These are phyloP conservation scores for Daldinia caldariorum DNA, from an alignment of 495 filamentous ascomycete species.

Conservation along the genomic window DNA sequence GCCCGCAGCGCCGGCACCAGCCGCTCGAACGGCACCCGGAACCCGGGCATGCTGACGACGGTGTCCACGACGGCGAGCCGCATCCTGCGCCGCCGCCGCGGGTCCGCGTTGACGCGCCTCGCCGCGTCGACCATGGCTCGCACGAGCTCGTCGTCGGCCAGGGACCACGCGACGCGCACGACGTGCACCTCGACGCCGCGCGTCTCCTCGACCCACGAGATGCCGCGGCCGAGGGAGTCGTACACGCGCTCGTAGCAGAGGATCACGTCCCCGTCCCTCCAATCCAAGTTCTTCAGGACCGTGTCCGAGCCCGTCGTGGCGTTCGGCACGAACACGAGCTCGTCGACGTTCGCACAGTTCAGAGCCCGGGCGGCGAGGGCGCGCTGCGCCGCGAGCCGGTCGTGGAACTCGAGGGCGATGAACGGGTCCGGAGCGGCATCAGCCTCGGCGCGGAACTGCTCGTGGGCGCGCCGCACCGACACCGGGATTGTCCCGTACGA, in stretches of 20 bases:
- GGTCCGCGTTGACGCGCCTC: constrained; percentile 53
- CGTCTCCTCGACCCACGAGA: constrained; percentile 70
- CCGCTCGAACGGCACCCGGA: constrained; percentile 79
- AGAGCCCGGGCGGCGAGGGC: constrained; percentile 66
- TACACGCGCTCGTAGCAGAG: constrained; percentile 67
- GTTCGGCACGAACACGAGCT: constrained; percentile 79
- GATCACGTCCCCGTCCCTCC: constrained; percentile 43
- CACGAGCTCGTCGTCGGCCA: constrained; percentile 67
- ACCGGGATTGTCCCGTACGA: constrained; percentile 52
- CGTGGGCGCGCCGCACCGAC: constrained; percentile 41
- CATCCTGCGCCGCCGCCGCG: constrained; percentile 55
- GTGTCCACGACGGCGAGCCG: constrained; percentile 81
- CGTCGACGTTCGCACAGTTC: constrained; percentile 62
- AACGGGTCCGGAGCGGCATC: constrained; percentile 50
- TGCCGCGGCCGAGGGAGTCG: constrained; percentile 67
- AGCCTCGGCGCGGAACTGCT: constrained; percentile 40
- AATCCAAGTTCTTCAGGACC: constrained; percentile 73
- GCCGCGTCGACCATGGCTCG: constrained; percentile 58
- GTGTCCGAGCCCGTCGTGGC: constrained; percentile 80
- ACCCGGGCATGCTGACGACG: constrained; percentile 76
- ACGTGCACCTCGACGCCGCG: constrained; percentile 30
- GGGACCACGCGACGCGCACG: constrained; percentile 62
- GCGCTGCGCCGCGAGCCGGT: constrained; percentile 67
- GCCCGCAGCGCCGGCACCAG: constrained; percentile 70
- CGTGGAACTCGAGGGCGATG: constrained; percentile 64